Evolutionary conservation across 2,329 filamentous ascomycete species (phyloP), one percentile per base, ranked within the genome.

Genomic region (Phaeophleospora eucalypticola): DNA sequence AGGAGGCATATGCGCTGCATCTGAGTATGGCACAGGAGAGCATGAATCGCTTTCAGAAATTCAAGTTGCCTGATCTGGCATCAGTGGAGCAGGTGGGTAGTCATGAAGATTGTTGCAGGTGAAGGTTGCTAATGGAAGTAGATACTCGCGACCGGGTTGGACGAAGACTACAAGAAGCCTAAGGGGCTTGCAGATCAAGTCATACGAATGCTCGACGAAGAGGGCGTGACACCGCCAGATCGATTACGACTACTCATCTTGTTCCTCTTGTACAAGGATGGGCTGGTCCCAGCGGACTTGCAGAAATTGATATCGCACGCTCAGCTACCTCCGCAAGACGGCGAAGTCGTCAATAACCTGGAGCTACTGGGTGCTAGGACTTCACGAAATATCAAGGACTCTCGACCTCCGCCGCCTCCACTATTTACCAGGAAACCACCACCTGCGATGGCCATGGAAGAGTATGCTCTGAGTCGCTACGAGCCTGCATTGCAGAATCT

Each of bases 11-110:
- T 67, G 93, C 90, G 0, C 73, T 98, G 44, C 93, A 98, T 68
- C 75, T 98, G 35, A 91, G 84, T 57, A 97, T 98, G 91, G 93
- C 93, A 1, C 87, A 96, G 65, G 89, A 95, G 65, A 95, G 89
- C 42, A 97, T 97, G 90, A 89, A 89, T 58, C 81, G 87, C 32
- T 98, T 98, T 60, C 84, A 95, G 64, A 74, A 82, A 43, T 81
- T 84, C 65, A 95, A 95, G 63, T 76, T 98, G 4, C 79, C 86
- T 4, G 93, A 98, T 62, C 76, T 97, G 48, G 89, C 89, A 10
- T 85, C 86, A 0, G 79, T 90, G 4, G 93, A 98, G 69, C 93
- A 97, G 69, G 76, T 79, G 59, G 46, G 59, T 50, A 18, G n/a
- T 3, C 17, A 12, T 35, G 27, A 14, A 15, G 4, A 35, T 4